These are phyloP conservation scores for Tetracladium setigerum DNA, from an alignment of 495 filamentous ascomycete species.

Conservation along the genomic window DNA sequence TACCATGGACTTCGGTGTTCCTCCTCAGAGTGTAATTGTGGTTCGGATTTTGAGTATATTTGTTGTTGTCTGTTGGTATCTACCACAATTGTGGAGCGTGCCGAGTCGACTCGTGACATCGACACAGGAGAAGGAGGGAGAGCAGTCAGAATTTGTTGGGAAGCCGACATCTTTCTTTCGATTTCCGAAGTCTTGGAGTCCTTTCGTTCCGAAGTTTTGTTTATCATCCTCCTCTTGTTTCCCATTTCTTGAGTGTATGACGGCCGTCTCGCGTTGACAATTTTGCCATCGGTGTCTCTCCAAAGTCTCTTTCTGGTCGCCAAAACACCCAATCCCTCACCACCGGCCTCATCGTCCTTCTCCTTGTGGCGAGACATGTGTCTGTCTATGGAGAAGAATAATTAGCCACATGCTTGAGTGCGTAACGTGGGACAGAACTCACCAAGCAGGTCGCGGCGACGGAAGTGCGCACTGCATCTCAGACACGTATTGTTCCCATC, in stretches of 20 bases:
- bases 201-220: conserved; percentile 6
- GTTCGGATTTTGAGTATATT: neutral
- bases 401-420: neutral
- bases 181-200: neutral
- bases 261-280: conserved; percentile 38
- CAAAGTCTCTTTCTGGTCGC: conserved; percentile 55
- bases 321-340: conserved; percentile 46
- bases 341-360: conserved; percentile 53
- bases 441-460: conserved; percentile 48
- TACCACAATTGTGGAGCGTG: conserved; percentile 15
- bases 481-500: conserved; percentile 46
- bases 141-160: neutral
- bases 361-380: conserved; percentile 52
- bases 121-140: conserved; percentile 3
- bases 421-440: conserved; percentile 11
- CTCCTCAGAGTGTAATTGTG: conserved; percentile 13
- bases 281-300: conserved; percentile 46
- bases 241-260: conserved; percentile 20
- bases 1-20: neutral
- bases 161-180: neutral
- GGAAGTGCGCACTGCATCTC: conserved; percentile 50
- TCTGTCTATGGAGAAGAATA: conserved; percentile 31
- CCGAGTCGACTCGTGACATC: conserved; percentile 9
- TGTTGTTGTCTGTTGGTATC: conserved; percentile 3
- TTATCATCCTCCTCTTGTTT: conserved; percentile 12